Evolutionary conservation across 2,329 filamentous ascomycete species (phyloP).

Genomic region (Alternaria alternata): DNA sequence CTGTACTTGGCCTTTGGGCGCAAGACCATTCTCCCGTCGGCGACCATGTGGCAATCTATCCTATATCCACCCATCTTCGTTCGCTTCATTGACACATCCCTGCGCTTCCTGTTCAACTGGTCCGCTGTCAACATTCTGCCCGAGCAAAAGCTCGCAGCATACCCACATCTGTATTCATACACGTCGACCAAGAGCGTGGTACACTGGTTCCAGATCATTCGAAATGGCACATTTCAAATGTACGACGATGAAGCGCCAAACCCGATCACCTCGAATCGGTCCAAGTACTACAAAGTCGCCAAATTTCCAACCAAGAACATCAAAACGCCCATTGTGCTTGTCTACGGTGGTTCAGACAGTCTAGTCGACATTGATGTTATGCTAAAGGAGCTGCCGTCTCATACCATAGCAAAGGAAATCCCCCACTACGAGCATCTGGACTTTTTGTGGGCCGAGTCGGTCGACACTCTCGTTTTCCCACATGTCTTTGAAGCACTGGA

Average conservation of each 20-base stretch:
- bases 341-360: conserved; percentile 94
- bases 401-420: conserved; percentile 86
- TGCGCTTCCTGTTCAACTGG: conserved; percentile 91
- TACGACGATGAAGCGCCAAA: conserved; percentile 93
- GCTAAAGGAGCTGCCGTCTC: conserved; percentile 83
- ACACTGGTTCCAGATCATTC: conserved; percentile 99
- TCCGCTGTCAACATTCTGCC: conserved; percentile 80
- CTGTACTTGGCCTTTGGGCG: conserved; percentile 92
- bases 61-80: conserved; percentile 95
- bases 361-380: conserved; percentile 93
- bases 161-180: conserved; percentile 95
- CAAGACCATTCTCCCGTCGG: conserved; percentile 87
- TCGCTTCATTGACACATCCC: conserved; percentile 80
- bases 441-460: conserved; percentile 91
- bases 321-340: conserved; percentile 89
- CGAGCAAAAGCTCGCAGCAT: conserved; percentile 92
- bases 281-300: conserved; percentile 93
- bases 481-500: conserved; percentile 91
- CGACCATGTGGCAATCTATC: conserved; percentile 97
- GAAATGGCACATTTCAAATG: conserved; percentile 96
- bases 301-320: conserved; percentile 98
- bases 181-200: conserved; percentile 97
- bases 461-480: conserved; percentile 83
- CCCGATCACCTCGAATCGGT: conserved; percentile 72
- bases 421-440: conserved; percentile 96